Conservation (phyloP, 768 basidiomycete species). For the Daedaleopsis sinensis region DNA sequence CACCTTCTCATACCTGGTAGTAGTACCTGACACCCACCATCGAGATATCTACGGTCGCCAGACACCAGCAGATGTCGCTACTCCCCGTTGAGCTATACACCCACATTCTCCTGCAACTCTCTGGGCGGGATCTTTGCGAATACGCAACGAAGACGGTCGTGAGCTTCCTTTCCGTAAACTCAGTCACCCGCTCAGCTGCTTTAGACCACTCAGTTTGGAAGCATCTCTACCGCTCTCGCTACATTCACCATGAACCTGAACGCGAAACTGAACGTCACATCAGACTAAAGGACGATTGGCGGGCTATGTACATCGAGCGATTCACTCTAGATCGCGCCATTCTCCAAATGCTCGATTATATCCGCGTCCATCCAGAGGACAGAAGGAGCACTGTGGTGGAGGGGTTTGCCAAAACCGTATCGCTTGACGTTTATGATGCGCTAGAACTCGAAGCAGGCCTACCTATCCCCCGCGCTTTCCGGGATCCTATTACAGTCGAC, state of each 20-base stretch:
- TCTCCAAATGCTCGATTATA: conserved; percentile 3
- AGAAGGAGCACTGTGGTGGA: background rate
- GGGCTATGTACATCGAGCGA: conserved; percentile 14
- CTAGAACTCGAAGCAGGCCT: conserved; percentile 43
- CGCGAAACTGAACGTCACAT: conserved; percentile 40
- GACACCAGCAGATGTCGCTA: background rate
- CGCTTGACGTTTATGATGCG: conserved; percentile 58
- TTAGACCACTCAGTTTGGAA: conserved; percentile 50
- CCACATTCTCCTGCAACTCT: conserved; percentile 39
- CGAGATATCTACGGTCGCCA: background rate
- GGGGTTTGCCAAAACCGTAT: conserved; percentile 12
- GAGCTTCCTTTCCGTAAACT: conserved; percentile 43
- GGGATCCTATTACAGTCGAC: background rate
- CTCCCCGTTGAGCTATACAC: conserved; percentile 41
- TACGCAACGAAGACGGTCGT: conserved; percentile 36
- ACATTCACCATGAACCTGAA: conserved; percentile 41
- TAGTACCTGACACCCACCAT: background rate
- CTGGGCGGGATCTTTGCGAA: conserved; percentile 1
- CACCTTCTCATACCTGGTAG: too few species aligned
- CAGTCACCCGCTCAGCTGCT: conserved; percentile 48
- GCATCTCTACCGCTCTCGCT: conserved; percentile 53
- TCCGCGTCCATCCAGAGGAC: background rate
- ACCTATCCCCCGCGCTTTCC: conserved; percentile 15
- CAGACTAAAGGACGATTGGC: conserved; percentile 4
- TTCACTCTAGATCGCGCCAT: background rate